Conservation (phyloP, 345 rosid species). For the Punica granatum region DNA sequence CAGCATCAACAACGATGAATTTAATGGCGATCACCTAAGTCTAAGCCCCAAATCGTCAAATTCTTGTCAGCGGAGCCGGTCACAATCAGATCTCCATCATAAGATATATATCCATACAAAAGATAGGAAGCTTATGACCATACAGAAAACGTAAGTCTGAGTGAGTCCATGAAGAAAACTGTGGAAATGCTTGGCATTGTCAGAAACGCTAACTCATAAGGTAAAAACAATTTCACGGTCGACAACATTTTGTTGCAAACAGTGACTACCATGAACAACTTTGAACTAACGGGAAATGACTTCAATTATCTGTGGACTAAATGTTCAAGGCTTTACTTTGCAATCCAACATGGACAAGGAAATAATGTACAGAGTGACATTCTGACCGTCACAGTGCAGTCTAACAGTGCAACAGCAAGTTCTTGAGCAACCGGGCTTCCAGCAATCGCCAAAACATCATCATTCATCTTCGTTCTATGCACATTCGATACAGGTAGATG, state of each 20-base stretch:
- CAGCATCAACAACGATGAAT: constrained; percentile 89
- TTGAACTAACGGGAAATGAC: too few relatives aligned
- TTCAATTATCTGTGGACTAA: too few relatives aligned
- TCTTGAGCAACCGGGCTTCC: constrained; percentile 84
- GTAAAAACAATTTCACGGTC: neutral
- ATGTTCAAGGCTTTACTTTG: neutral
- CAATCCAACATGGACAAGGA: neutral
- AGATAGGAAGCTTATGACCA: constrained; percentile 89
- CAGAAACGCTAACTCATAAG: constrained; percentile 2
- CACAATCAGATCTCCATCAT: constrained; percentile 89
- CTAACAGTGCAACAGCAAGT: constrained; percentile 85
- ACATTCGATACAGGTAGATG: constrained; percentile 53
- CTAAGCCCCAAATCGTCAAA: constrained; percentile 94
- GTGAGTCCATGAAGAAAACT: constrained; percentile 92
- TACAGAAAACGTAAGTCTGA: constrained; percentile 80
- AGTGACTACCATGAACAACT: too few relatives aligned
- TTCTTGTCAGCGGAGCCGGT: constrained; percentile 97
- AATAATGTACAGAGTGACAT: neutral
- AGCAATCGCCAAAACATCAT: constrained; percentile 80
- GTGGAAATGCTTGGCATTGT: constrained; percentile 24
- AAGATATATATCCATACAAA: constrained; percentile 92
- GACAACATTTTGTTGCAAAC: neutral
- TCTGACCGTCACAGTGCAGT: constrained; percentile 87
- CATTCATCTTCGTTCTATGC: constrained; percentile 85
- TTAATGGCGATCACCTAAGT: constrained; percentile 97